Percentiles rank a stretch among this genome's conserved stretches.
These are phyloP conservation scores for Pisolithus sp. DNA, from an alignment of 768 basidiomycete species.

Conservation along the genomic window DNA sequence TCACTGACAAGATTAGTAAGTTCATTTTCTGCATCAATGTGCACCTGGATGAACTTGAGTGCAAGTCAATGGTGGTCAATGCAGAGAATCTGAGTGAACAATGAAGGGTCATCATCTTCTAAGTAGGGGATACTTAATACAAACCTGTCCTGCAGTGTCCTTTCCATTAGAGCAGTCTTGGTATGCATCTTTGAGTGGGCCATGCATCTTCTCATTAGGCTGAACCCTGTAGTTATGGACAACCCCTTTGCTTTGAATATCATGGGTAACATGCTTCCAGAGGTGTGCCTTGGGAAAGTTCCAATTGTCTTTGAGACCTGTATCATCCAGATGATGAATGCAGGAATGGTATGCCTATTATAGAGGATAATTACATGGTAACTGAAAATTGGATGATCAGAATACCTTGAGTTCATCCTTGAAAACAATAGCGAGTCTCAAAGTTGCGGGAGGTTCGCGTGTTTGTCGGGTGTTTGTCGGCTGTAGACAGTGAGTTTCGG, in stretches of 20 bases:
- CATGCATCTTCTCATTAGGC: conserved; percentile 26
- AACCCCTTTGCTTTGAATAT: neutral
- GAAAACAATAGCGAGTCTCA: no score
- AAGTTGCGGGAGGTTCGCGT: no score
- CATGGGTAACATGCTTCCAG: no score
- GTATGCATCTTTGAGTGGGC: conserved; percentile 21
- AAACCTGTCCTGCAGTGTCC: conserved; percentile 28
- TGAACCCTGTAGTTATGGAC: conserved; percentile 27
- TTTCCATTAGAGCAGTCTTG: conserved; percentile 27
- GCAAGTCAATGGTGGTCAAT: conserved; percentile 10
- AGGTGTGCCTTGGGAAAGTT: no score
- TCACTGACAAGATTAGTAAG: neutral
- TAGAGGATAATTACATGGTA: no score
- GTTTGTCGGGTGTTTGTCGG: no score
- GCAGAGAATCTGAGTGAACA: conserved; percentile 3
- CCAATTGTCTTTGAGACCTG: neutral
- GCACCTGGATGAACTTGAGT: neutral
- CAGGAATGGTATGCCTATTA: no score
- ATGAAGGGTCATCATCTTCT: neutral
- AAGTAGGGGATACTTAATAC: neutral
- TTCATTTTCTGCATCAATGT: neutral
- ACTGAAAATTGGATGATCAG: no score
- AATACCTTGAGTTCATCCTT: no score
- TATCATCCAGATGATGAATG: no score
- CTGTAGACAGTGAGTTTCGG: no score